Base-by-base conservation (phyloP, 2,329 filamentous ascomycete species). In the Clarireedia monteithiana region DNA sequence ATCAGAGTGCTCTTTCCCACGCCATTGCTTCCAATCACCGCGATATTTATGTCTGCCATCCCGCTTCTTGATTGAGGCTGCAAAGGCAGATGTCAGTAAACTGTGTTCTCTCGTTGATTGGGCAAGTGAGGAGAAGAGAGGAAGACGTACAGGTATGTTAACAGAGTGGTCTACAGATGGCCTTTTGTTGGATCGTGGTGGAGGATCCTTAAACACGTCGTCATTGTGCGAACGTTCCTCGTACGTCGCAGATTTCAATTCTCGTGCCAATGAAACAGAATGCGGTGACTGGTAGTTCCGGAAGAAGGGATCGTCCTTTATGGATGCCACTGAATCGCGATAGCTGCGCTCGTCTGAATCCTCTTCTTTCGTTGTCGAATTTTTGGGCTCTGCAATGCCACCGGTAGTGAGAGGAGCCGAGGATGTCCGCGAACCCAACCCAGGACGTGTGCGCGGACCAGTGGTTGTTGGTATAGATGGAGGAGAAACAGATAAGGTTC, bases 1-100 rank as follows among this genome's bases (percentile, higher is more conserved):
- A 87, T 81, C 65, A 86, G 84, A 48, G 82, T 78, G 50, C 83
- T 85, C 70, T 88, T 88, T 62, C 84, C 84, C 48, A 84, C 84
- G 58, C 82, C 82, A 63, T 78, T 75, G 68, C 82, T 78, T 64
- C 84, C 84, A 68, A 88, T 82, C 58, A 87, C 76, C 64, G 82
- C 82, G 62, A 88, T 82, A 66, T 83, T 84, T 66, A 84, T 78
- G 62, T 76, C 74, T 60, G 83, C 80, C 64, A 67, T 67, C 48
- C 62, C 63, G 55, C 63, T 66, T 50, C 65, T 65, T 24, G 63
- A 65, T 56, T 64, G 65, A 36, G 67, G 60, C 66, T 67, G 57
- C 9, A 57, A 42, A 12, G n/a, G 23, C 26, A 49, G 30, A 49
- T 34, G 44, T 65, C 49, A 65, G 63, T 53, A 20, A n/a, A 23